Evolutionary conservation across 805 yeast species (phyloP), one percentile per base, ranked within the genome.

Genomic region (Cyberlindnera samutprakarnensis): DNA sequence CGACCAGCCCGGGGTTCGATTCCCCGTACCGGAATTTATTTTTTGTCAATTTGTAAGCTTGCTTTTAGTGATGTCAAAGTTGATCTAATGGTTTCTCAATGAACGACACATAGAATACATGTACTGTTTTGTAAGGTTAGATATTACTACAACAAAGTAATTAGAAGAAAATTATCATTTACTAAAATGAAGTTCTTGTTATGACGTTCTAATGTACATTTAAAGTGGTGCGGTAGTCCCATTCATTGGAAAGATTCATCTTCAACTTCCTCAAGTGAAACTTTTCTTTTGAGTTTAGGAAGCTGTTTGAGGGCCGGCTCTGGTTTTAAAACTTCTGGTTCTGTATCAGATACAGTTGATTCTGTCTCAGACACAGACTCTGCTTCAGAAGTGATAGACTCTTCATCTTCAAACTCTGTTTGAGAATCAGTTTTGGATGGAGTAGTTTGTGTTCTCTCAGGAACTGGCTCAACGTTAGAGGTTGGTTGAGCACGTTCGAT

Each of bases 1-100:
- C 45, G 55, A 46, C 43, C 49, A 47, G 47, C 49, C 55, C 54
- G 52, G 54, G 47, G 55, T 51, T 51, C 55, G 55, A 51, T 49
- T 51, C 55, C 46, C 55, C 51, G 55, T 44, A 39, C 50, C 51
- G 55, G 55, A 51, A 46, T 27, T 27, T 22, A n/a, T n/a, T n/a
- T n/a, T n/a, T n/a, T n/a, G n/a, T n/a, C n/a, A n/a, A n/a, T n/a
- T n/a, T n/a, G n/a, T n/a, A n/a, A n/a, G n/a, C n/a, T n/a, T n/a
- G n/a, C n/a, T n/a, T n/a, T n/a, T n/a, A n/a, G n/a, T n/a, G n/a
- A n/a, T n/a, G n/a, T n/a, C n/a, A n/a, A n/a, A n/a, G n/a, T n/a
- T n/a, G n/a, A n/a, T n/a, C n/a, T n/a, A n/a, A n/a, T n/a, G n/a
- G n/a, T n/a, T n/a, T n/a, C n/a, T n/a, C n/a, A n/a, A n/a, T n/a